Evolutionary conservation across 148 eudicot species (phyloP), one percentile per base, ranked within the genome.

Genomic region (Hydrangea macrophylla): DNA sequence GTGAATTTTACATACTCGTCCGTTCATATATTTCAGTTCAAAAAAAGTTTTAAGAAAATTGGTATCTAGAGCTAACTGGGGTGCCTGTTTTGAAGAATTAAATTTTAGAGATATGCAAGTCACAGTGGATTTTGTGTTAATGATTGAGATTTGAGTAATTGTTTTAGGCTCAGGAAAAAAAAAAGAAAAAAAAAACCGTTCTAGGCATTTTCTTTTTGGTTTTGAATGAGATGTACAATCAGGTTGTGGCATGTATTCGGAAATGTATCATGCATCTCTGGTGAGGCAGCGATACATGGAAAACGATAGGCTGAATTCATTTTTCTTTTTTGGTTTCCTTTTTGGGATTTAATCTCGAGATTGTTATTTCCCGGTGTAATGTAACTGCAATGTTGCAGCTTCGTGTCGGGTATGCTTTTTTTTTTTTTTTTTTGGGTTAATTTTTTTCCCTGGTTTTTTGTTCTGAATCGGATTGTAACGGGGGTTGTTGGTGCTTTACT

Each of bases 161-260:
- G 18, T 32, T 60, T 64, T 69, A 42, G 58, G 70, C 40, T n/a
- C n/a, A n/a, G n/a, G n/a, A n/a, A n/a, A n/a, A n/a, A n/a, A n/a
- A n/a, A n/a, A n/a, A n/a, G n/a, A n/a, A n/a, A n/a, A n/a, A n/a
- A n/a, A n/a, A n/a, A n/a, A 55, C 25, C 45, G 18, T 32, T 60
- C 60, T 69, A 42, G 58, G 70, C 40, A 60, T 45, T 76, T 58
- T 33, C 69, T 65, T 77, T 67, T 70, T 56, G 64, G 57, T 51
- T 76, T 74, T 68, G 84, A 76, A 75, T 80, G 84, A 76, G 78
- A 62, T 70, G 84, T 80, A 80, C 65, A 65, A 80, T 76, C 77
- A 62, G 78, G 31, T 64, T 76, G 75, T 78, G 84, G 84, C 78
- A 56, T 76, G 73, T 76, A 76, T 75, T 73, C 70, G 66, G 65